A percentile compares a stretch with the other conserved stretches of the same genome.
phyloP scores from a whole-genome alignment of 768 basidiomycete genomes.

The Boletus barrowsii region DNA sequence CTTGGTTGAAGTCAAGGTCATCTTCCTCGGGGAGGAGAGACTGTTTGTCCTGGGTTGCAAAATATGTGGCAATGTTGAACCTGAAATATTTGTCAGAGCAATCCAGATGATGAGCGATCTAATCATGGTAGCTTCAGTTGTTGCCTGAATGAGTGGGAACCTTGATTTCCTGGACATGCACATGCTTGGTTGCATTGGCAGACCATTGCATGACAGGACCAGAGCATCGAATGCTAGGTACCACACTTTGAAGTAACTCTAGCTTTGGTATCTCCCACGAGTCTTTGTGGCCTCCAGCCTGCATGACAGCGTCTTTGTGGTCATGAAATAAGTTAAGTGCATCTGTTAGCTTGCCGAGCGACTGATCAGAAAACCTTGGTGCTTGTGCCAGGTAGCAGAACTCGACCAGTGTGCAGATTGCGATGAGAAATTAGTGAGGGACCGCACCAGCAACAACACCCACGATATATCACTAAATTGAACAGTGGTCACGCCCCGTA shows the following conservation, averaged over 20 bases:
- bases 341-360: neutral
- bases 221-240: neutral
- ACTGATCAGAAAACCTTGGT: neutral
- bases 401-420: neutral
- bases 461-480: neutral
- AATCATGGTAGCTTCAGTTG: too few relatives aligned
- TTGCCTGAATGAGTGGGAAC: neutral
- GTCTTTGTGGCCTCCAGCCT: neutral
- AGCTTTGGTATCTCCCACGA: neutral
- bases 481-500: too few relatives aligned
- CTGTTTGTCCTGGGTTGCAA: neutral
- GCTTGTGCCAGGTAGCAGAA: neutral
- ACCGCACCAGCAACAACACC: neutral
- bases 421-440: neutral
- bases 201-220: constrained; percentile 1
- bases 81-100: neutral
- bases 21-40: neutral
- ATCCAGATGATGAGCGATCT: neutral
- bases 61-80: neutral
- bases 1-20: neutral
- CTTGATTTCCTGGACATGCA: neutral
- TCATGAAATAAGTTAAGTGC: constrained; percentile 35
- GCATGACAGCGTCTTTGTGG: constrained; percentile 36
- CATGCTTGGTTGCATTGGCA: neutral
- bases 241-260: neutral